Conservation (phyloP, 225 moss, liverwort and hornwort genomes). For the Thuidium tamariscinum region DNA sequence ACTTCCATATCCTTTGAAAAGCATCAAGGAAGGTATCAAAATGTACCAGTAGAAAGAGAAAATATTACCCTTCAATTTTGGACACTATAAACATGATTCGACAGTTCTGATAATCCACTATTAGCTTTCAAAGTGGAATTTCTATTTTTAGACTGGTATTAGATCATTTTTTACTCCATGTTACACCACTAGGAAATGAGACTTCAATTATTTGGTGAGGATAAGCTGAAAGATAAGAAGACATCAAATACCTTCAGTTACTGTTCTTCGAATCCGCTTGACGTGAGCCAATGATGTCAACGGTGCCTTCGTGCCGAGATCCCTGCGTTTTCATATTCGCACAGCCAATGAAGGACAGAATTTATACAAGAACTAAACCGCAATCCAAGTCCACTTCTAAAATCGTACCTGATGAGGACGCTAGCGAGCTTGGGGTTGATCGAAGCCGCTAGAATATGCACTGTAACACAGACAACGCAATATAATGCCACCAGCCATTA, state of each 20-base stretch:
- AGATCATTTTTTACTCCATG: background rate
- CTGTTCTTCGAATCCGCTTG: conserved; percentile 55
- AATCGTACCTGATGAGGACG: conserved; percentile 49
- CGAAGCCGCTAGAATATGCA: conserved; percentile 47
- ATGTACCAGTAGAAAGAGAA: background rate
- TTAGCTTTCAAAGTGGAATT: background rate
- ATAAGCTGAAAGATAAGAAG: background rate
- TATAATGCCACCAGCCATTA: conserved; percentile 9
- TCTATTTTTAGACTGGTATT: background rate
- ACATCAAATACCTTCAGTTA: conserved; percentile 30
- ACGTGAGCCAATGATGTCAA: conserved; percentile 61
- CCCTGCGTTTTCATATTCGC: conserved; percentile 30
- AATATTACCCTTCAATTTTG: background rate
- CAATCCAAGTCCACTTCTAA: background rate
- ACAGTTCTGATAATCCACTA: background rate
- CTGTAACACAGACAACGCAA: conserved; percentile 36
- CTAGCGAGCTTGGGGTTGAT: conserved; percentile 72
- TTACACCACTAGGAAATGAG: background rate
- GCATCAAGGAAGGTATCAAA: background rate
- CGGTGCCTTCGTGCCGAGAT: conserved; percentile 60
- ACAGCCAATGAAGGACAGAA: background rate
- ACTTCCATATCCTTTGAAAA: background rate
- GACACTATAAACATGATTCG: background rate
- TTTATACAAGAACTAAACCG: background rate
- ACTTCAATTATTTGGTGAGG: background rate